These are phyloP conservation scores for Starmerella asiatica DNA, from an alignment of 805 yeast species.

Conservation along the genomic window DNA sequence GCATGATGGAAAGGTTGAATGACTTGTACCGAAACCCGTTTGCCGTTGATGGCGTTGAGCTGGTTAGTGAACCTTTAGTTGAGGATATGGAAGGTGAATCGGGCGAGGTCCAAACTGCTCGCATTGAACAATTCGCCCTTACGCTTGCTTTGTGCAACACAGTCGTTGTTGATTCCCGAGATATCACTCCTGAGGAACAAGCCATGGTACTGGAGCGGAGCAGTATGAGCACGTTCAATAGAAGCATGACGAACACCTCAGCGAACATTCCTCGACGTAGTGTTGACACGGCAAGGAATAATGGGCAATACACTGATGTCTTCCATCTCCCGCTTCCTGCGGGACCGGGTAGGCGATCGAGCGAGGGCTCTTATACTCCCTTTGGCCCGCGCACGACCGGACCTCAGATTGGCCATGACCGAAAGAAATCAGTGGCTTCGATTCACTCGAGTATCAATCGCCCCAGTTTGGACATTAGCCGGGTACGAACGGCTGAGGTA, in stretches of 20 bases:
- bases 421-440: background rate
- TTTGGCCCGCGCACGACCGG: background rate
- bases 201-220: background rate
- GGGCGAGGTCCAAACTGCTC: slow-evolving; percentile 33
- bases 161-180: slow-evolving; percentile 43
- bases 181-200: background rate
- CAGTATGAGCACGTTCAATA: too few species aligned
- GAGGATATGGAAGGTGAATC: slow-evolving; percentile 36
- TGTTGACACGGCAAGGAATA: background rate
- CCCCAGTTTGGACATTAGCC: background rate
- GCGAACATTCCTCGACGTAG: too few species aligned
- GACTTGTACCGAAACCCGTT: slow-evolving; percentile 33
- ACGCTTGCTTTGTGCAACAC: slow-evolving; percentile 64
- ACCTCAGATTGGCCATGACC: background rate
- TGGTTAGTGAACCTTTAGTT: slow-evolving; percentile 45
- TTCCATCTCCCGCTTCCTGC: background rate
- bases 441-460: background rate
- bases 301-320: background rate
- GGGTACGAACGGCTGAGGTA: slow-evolving; percentile 1
- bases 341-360: background rate
- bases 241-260: background rate
- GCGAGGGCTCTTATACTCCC: background rate
- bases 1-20: slow-evolving; percentile 37
- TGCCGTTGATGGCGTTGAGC: slow-evolving; percentile 28
- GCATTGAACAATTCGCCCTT: slow-evolving; percentile 46